A percentile compares a stretch with the other conserved stretches of the same genome.
Conservation (phyloP, 140 eudicot genomes). For the Anethum foeniculum region DNA sequence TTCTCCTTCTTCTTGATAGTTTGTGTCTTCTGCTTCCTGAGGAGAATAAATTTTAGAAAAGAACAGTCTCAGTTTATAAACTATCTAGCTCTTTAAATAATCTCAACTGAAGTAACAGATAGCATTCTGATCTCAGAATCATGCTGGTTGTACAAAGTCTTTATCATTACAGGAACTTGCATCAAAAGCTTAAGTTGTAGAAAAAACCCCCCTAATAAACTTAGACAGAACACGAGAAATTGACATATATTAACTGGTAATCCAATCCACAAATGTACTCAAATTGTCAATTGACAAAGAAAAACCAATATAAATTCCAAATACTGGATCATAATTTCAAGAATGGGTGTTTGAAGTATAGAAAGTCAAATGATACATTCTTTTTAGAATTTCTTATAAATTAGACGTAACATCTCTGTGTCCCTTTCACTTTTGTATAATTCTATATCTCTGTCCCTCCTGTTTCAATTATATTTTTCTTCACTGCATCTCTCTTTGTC, state of each 20-base stretch:
- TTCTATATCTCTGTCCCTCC: not conserved
- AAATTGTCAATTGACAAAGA: not conserved
- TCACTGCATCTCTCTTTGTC: not conserved
- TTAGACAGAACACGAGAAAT: not conserved
- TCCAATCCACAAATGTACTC: not conserved
- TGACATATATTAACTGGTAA: not conserved
- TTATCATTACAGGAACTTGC: not conserved
- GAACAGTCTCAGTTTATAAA: not conserved
- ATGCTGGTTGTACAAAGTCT: not conserved
- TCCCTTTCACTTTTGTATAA: not conserved
- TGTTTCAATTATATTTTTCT: not conserved
- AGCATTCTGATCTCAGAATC: not conserved
- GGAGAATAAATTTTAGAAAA: slow-evolving; percentile 16
- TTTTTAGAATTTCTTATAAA: not conserved
- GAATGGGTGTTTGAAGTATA: not conserved
- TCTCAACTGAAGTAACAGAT: not conserved
- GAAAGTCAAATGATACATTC: not conserved
- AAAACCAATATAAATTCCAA: not conserved
- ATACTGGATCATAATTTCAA: not conserved
- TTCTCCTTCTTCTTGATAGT: slow-evolving; percentile 78
- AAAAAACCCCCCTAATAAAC: not conserved
- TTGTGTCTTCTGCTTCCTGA: slow-evolving; percentile 79
- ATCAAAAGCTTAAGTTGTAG: not conserved
- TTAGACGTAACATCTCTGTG: not conserved
- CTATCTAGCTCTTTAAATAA: not conserved